A percentile compares a stretch with the other conserved stretches of the same genome.
phyloP scores from a whole-genome alignment of 225 moss, liverwort and hornwort species.

The Lunularia cruciata region DNA sequence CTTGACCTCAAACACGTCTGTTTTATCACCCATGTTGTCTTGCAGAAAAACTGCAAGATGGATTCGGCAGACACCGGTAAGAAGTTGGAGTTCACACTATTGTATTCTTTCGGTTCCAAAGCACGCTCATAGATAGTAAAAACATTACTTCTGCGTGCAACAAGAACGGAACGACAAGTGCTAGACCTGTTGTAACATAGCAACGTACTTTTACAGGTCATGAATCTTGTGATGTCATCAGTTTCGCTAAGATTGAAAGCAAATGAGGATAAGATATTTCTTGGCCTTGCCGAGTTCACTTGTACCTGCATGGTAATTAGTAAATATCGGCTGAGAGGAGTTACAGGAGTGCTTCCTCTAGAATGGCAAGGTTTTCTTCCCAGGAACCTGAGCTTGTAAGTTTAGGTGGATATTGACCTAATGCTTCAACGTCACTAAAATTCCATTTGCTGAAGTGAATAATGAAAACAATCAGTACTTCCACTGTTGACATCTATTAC shows the following conservation, averaged over 20 bases:
- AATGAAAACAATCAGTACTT: not conserved
- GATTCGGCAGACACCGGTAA: not conserved
- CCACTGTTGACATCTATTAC: not conserved
- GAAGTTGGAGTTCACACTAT: not conserved
- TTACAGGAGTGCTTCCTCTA: no score
- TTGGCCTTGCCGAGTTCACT: conserved; percentile 2
- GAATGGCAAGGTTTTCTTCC: no score
- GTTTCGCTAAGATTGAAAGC: conserved; percentile 5
- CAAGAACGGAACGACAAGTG: no score
- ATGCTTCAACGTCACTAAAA: no score
- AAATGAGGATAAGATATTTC: not conserved
- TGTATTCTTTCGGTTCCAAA: not conserved
- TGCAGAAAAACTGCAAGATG: conserved; percentile 16
- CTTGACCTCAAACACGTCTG: conserved; percentile 9
- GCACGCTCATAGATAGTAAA: not conserved
- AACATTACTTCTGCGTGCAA: no score
- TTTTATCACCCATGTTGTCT: conserved; percentile 22
- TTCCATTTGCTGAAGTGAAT: no score
- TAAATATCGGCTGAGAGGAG: no score
- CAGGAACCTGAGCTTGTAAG: no score
- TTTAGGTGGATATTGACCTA: no score
- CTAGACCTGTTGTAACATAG: no score
- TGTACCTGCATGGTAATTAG: not conserved
- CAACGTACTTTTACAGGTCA: not conserved
- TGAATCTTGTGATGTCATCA: conserved; percentile 1